These are phyloP conservation scores for Eucalyptus marginata DNA, from an alignment of 345 rosid species.

Conservation along the genomic window DNA sequence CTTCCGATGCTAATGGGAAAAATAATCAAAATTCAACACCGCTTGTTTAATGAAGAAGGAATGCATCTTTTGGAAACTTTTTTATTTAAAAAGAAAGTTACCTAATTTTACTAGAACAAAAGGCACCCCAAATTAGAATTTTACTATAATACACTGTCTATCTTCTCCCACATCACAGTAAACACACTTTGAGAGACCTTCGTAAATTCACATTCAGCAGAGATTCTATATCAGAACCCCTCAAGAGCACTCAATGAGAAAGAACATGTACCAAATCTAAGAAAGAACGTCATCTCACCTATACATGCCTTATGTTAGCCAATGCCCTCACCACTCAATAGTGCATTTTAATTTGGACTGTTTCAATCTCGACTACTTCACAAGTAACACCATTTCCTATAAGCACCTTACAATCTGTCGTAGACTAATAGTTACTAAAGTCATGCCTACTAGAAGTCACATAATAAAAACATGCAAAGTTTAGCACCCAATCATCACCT, in stretches of 20 bases:
- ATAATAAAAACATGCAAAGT: not conserved
- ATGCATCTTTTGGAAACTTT: not conserved
- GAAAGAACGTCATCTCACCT: not conserved
- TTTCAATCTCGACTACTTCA: not conserved
- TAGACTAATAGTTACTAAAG: not conserved
- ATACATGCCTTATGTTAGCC: not conserved
- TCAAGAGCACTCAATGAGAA: not conserved
- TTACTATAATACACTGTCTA: not conserved
- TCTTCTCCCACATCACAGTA: not conserved
- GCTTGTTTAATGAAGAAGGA: not conserved
- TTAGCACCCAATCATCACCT: not conserved
- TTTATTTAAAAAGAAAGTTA: not conserved
- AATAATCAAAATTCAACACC: too few relatives aligned
- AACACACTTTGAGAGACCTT: not conserved
- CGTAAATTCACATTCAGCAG: not conserved
- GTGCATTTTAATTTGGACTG: not conserved
- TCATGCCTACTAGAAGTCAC: not conserved
- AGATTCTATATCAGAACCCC: not conserved
- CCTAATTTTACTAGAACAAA: not conserved
- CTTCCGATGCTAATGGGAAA: not conserved
- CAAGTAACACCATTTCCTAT: not conserved
- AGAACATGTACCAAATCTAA: not conserved
- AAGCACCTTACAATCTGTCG: not conserved
- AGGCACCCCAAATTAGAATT: not conserved
- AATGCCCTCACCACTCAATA: not conserved